Evolutionary conservation across 257 asterid species (phyloP).

Genomic region (Ocimum tenuiflorum): DNA sequence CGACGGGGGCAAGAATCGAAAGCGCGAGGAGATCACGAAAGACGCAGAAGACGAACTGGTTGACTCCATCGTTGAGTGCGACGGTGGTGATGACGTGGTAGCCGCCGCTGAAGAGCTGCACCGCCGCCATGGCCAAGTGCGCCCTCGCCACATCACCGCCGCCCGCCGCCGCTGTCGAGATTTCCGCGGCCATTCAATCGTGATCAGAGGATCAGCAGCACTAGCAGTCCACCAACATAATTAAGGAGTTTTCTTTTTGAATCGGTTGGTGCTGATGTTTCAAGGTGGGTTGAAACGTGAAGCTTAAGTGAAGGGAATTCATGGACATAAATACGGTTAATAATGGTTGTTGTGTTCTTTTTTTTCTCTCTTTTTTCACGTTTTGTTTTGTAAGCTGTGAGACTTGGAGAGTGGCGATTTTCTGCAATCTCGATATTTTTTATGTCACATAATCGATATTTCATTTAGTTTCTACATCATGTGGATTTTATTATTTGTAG

Average conservation of each 20-base stretch:
- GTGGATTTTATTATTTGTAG: no score
- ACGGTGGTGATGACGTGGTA: conserved; percentile 86
- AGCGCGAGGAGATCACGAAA: conserved; percentile 71
- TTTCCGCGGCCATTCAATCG: conserved; percentile 26
- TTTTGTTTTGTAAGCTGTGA: no score
- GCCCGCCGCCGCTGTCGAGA: conserved; percentile 21
- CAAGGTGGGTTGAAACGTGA: not conserved
- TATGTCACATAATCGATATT: no score
- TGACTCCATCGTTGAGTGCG: conserved; percentile 79
- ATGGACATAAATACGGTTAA: not conserved
- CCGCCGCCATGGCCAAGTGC: conserved; percentile 73
- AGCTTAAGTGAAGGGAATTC: not conserved
- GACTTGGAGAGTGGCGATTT: no score
- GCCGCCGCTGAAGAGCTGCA: conserved; percentile 74
- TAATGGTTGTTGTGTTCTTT: not conserved
- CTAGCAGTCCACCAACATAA: not conserved
- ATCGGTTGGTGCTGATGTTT: not conserved
- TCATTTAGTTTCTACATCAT: no score
- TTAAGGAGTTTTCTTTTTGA: not conserved
- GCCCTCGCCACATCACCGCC: conserved; percentile 56
- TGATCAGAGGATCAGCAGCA: conserved; percentile 6
- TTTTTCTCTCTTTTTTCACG: no score
- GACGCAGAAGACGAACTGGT: conserved; percentile 84
- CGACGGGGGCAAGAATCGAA: conserved; percentile 80
- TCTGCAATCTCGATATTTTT: no score